These are phyloP conservation scores for Hericium erinaceus DNA, from an alignment of 768 basidiomycete genomes.

Conservation along the genomic window DNA sequence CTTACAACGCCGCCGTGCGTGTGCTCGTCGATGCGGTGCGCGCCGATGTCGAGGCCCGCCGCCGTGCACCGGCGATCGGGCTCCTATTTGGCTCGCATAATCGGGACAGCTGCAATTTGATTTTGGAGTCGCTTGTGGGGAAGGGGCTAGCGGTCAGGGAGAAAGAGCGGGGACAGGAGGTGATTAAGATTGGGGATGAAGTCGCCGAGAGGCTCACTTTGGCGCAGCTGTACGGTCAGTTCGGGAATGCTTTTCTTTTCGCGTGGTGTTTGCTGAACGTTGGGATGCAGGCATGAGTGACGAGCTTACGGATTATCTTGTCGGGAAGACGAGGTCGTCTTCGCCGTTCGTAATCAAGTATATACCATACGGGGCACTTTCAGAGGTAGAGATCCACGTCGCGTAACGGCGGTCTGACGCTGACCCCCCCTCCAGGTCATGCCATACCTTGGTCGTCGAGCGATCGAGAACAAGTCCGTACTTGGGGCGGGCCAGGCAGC, in stretches of 20 bases:
- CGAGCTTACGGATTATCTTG: slow-evolving; percentile 64
- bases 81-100: slow-evolving; percentile 89
- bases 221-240: slow-evolving; percentile 77
- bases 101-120: slow-evolving; percentile 50
- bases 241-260: background rate
- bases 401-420: background rate
- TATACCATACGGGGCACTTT: slow-evolving; percentile 66
- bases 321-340: slow-evolving; percentile 36
- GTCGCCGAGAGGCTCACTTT: slow-evolving; percentile 61
- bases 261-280: background rate
- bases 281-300: slow-evolving; percentile 72
- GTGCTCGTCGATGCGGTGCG: slow-evolving; percentile 45
- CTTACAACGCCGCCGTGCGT: slow-evolving; percentile 56
- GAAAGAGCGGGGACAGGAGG: slow-evolving; percentile 14
- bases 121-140: slow-evolving; percentile 51
- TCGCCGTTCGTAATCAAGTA: slow-evolving; percentile 81
- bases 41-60: slow-evolving; percentile 29
- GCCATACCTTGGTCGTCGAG: slow-evolving; percentile 83
- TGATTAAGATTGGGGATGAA: slow-evolving; percentile 36
- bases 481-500: slow-evolving; percentile 64
- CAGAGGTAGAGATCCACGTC: slow-evolving; percentile 35
- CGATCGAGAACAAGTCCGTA: slow-evolving; percentile 89
- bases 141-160: slow-evolving; percentile 37
- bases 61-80: slow-evolving; percentile 33
- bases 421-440: slow-evolving; percentile 46